Evolutionary conservation across 73 alveolate species (phyloP), one percentile per base, ranked within the genome.

Genomic region (Paramecium primaurelia): DNA sequence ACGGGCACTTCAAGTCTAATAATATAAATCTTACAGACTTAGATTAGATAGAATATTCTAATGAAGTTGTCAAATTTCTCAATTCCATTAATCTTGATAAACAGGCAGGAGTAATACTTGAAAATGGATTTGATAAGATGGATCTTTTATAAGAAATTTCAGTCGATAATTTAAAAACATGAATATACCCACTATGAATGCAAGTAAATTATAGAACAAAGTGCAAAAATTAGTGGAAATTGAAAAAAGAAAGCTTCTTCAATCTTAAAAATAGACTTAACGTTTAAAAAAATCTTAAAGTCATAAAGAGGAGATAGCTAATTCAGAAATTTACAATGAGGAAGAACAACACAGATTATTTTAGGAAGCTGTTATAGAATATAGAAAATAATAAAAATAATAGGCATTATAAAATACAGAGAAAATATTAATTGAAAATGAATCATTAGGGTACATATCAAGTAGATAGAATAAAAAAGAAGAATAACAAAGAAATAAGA

Each of bases 121-220:
- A 80, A 9, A 80, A 80, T 47, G 91, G 91, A n/a, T 80, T 80
- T 47, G 91, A 80, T 47, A 77, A 80, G 9, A 32, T 80, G 44
- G 91, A 80, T 0, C 32, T 80, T 26, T n/a, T 80, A 80, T 25
- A 80, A 10, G 91, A 80, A 80, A 80, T 80, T 11, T 36, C 25
- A 18, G 37, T 80, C 2, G 71, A 80, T 45, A 77, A 80, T 80
- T 4, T 40, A 18, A 49, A 80, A 26, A 80, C 7, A 80, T 80
- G 91, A 45, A 40, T 20, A 80, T 80, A 45, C 91, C 91, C 1
- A 77, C 91, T 11, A 42, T 40, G 32, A 77, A 80, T 4, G 75
- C 77, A 26, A 20, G 58, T 3, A 80, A 80, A 18, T 45, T 80
- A 45, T 45, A 45, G 44, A 80, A 42, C 30, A 30, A 30, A 20